These are phyloP conservation scores for Argentina anserina DNA, from an alignment of 306 rosid genomes.

Conservation along the genomic window DNA sequence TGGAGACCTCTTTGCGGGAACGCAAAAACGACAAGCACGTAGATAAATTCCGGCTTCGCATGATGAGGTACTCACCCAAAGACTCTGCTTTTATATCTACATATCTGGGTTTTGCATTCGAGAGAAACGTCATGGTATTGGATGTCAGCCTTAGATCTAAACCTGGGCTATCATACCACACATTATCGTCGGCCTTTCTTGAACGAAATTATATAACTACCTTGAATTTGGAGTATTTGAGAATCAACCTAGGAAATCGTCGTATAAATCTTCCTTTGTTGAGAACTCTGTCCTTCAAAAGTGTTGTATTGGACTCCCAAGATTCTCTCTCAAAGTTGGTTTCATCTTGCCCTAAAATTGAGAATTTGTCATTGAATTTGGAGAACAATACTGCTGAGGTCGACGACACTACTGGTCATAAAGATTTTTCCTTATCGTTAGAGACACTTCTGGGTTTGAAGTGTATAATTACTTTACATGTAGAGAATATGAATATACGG, in stretches of 20 bases:
- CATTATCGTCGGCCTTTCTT: background rate
- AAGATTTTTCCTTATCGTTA: background rate
- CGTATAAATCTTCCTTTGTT: background rate
- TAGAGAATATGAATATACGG: background rate
- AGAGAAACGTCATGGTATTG: background rate
- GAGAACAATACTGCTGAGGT: background rate
- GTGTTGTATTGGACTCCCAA: background rate
- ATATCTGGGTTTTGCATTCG: background rate
- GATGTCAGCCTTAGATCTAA: background rate
- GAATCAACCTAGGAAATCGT: background rate
- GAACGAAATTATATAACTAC: background rate
- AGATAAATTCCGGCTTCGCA: background rate
- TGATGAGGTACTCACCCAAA: background rate
- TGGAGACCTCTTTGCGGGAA: too few relatives aligned
- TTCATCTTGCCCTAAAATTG: background rate
- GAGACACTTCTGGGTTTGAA: background rate
- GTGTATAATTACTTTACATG: background rate
- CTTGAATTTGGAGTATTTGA: background rate
- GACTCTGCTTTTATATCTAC: background rate
- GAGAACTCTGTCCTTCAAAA: background rate
- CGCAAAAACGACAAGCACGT: background rate
- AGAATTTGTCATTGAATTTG: background rate
- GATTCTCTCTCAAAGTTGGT: background rate
- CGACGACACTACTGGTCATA: background rate
- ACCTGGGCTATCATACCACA: background rate